Base-by-base conservation (phyloP, 192 early-diverging fungal species). In the Backusella parvicylindrica region DNA sequence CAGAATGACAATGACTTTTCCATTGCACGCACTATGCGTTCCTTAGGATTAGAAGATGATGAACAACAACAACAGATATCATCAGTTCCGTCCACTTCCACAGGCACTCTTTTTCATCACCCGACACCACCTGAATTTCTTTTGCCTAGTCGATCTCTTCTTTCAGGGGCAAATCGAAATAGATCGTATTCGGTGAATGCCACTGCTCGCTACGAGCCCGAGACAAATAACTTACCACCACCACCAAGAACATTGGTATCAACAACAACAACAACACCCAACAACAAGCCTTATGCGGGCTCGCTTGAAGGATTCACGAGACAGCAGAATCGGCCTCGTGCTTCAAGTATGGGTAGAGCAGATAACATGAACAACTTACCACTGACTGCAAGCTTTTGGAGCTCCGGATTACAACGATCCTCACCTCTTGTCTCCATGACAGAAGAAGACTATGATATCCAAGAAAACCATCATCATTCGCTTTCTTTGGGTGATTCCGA, bases 11-110 rank as follows among this genome's bases (percentile, higher is more conserved):
- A 53, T 12, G 66, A 76, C n/a, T 73, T 68, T n/a, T 77, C 71
- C 56, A 81, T 77, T 74, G 76, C 71, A 23, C 75, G 76, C 26
- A 81, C 76, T 2, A 35, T 81, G 40, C 66, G 71, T 16, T 77
- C 80, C 6, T 40, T 81, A 36, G 80, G 80, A 4, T 66, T 81
- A 15, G 79, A 80, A 18, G 80, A 81, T 37, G 66, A 50, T 21
- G 71, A 70, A 47, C 26, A 28, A 26, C n/a, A 38, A 16, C 41
- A 43, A 2, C 41, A 43, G 13, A 11, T 3, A 13, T 3, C 50
- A 33, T 2, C 41, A 26, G 8, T 2, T 0, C 5, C 69, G 0
- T 30, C 38, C 7, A 12, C 37, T 6, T 26, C 74, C 41, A 0
- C 69, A 70, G 15, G 37, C 3, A 33, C 63, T 2, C 53, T 56